Evolutionary conservation across 345 rosid species (phyloP), one percentile per base, ranked within the genome.

Genomic region (Raphanus sativus): DNA sequence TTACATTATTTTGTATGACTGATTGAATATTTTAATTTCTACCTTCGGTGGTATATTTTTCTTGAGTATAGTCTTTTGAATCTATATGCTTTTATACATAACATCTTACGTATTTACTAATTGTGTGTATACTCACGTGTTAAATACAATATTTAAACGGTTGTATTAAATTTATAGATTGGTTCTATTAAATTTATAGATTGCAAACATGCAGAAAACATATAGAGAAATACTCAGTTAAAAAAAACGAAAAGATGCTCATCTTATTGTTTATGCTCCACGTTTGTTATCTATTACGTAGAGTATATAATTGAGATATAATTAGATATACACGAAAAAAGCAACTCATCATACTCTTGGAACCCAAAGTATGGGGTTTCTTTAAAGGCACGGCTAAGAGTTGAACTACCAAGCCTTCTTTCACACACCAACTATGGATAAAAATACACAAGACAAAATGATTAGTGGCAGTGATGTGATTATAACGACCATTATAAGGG

Each of bases 361-460:
- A 33, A 68, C 21, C 2, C 29, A 72, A 73, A 71, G 75, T 58
- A 45, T 58, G 81, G 4, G 69, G 77, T 78, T 65, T 28, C 81
- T 78, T 78, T 72, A 66, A 78, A 78, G 81, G 81, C 73, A 71
- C 73, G 81, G 81, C 81, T 78, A 48, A 32, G 81, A 66, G 73
- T 64, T 62, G 69, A 78, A 28, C 74, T 54, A 73, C 72, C 65
- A 62, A 62, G 30, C 69, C 66, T 79, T 61, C 52, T 13, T 69
- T 62, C 29, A 62, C 65, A 79, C 82, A 74, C 78, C 71, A 68
- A 62, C 65, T 9, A 61, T 16, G 13, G 30, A 36, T 26, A 60
- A 33, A 50, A 33, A n/a, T 28, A 25, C 66, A 78, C 34, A 33
- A 40, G 74, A 79, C 82, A 79, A 61, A 50, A 79, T 79, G 65